phyloP scores from a whole-genome alignment of 495 filamentous ascomycete species.

The Parachaetomium inaequale region DNA sequence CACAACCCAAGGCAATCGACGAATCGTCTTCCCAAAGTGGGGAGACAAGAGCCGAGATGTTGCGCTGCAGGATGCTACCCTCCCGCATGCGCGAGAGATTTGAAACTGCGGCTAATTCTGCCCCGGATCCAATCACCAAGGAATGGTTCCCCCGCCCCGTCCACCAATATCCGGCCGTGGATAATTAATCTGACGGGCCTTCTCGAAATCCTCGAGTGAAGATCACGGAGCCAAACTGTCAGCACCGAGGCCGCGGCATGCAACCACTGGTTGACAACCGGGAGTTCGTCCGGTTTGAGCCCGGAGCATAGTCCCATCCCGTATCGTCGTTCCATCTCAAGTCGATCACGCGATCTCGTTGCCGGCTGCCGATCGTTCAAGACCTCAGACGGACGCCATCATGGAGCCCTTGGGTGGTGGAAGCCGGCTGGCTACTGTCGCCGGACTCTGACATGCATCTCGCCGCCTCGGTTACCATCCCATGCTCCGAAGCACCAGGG shows the following conservation, averaged over 20 bases:
- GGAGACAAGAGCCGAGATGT: conserved; percentile 28
- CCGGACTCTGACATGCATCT: background rate
- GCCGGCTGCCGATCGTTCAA: conserved; percentile 21
- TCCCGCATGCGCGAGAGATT: conserved; percentile 20
- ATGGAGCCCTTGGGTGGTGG: background rate
- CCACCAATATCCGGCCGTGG: conserved; percentile 22
- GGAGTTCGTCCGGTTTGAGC: conserved; percentile 23
- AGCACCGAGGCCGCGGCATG: conserved; percentile 19
- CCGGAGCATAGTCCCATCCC: conserved; percentile 9
- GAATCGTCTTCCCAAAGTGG: conserved; percentile 23
- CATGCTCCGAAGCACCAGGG: conserved; percentile 12
- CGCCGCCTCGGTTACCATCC: conserved; percentile 1
- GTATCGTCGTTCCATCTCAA: conserved; percentile 14
- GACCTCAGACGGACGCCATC: background rate
- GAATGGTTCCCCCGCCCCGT: conserved; percentile 14
- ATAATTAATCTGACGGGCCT: conserved; percentile 35
- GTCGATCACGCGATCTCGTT: conserved; percentile 23
- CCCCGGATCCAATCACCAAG: conserved; percentile 27
- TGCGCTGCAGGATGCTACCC: conserved; percentile 24
- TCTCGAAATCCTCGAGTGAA: conserved; percentile 35
- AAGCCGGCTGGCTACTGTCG: background rate
- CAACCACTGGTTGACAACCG: conserved; percentile 20
- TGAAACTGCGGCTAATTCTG: conserved; percentile 40
- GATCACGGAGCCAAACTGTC: conserved; percentile 29
- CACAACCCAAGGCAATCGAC: background rate